Evolutionary conservation across 306 rosid species (phyloP).

Genomic region (Quercus aquifolioides): DNA sequence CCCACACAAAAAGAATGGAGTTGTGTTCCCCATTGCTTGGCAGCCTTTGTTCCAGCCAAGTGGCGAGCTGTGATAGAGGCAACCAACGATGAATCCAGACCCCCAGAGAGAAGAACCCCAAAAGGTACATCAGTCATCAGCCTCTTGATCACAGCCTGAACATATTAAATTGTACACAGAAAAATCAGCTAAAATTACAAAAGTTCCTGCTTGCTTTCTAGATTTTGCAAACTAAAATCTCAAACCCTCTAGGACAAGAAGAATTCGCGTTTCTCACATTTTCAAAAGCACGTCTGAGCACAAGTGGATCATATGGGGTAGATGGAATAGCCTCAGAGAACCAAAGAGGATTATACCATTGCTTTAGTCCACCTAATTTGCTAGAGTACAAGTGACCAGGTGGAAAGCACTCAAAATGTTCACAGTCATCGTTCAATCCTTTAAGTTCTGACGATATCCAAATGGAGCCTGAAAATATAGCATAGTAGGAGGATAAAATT

Average conservation of each 20-base stretch:
- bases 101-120: conserved; percentile 90
- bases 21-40: conserved; percentile 92
- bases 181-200: background rate
- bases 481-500: background rate
- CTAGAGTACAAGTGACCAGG: conserved; percentile 96
- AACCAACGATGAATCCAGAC: conserved; percentile 89
- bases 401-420: conserved; percentile 81
- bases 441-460: conserved; percentile 92
- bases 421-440: conserved; percentile 87
- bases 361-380: conserved; percentile 60
- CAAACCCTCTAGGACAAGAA: background rate
- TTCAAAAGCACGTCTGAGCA: conserved; percentile 71
- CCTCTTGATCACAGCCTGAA: conserved; percentile 89
- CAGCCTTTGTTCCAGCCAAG: conserved; percentile 74
- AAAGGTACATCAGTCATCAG: conserved; percentile 98
- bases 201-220: background rate
- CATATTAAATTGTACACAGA: background rate
- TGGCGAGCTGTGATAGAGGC: conserved; percentile 93
- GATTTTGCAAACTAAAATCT: background rate
- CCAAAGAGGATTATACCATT: conserved; percentile 96
- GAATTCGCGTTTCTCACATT: conserved; percentile 36
- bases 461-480: conserved; percentile 59
- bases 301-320: conserved; percentile 82
- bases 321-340: conserved; percentile 84
- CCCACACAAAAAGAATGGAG: conserved; percentile 96